These are phyloP conservation scores for Leptomonas pyrrhocoris DNA, from an alignment of 208 protist species.

Conservation along the genomic window DNA sequence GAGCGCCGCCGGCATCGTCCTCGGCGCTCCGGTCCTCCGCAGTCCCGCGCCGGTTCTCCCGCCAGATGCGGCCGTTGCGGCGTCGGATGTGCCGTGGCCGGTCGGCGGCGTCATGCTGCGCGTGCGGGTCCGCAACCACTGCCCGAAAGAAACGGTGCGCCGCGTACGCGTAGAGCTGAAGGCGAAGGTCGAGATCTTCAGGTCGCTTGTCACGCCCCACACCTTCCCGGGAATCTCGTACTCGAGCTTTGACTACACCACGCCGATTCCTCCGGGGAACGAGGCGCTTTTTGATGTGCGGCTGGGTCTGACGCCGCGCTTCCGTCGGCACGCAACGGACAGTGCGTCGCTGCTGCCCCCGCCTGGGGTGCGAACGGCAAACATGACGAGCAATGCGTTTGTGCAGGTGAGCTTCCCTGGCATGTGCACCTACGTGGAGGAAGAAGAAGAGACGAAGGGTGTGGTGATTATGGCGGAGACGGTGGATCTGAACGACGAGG, in stretches of 20 bases:
- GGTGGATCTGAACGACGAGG: slow-evolving; percentile 55
- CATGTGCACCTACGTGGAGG: slow-evolving; percentile 55
- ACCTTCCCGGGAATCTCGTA: slow-evolving; percentile 44
- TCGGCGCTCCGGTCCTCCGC: slow-evolving; percentile 11
- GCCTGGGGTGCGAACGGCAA: slow-evolving; percentile 59
- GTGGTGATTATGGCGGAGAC: slow-evolving; percentile 58
- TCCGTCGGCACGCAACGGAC: slow-evolving; percentile 49
- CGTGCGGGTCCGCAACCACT: slow-evolving; percentile 56
- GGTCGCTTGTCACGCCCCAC: slow-evolving; percentile 54
- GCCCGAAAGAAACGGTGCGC: slow-evolving; percentile 27
- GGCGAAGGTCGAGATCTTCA: slow-evolving; percentile 60
- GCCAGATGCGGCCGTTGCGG: slow-evolving; percentile 9
- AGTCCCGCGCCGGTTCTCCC: background rate
- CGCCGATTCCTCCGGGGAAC: slow-evolving; percentile 42
- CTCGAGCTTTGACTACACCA: slow-evolving; percentile 56
- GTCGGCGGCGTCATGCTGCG: slow-evolving; percentile 48
- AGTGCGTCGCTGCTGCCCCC: slow-evolving; percentile 46
- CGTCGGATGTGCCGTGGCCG: slow-evolving; percentile 43
- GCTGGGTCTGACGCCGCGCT: slow-evolving; percentile 44
- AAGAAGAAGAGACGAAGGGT: slow-evolving; percentile 53
- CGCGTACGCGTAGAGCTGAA: slow-evolving; percentile 57
- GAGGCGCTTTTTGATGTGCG: slow-evolving; percentile 48
- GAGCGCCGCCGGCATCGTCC: background rate
- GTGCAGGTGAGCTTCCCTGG: slow-evolving; percentile 56
- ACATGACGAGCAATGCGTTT: slow-evolving; percentile 46